A percentile compares a stretch with the other conserved stretches of the same genome.
phyloP scores from a whole-genome alignment of 768 basidiomycete species.

The Russula virescens region DNA sequence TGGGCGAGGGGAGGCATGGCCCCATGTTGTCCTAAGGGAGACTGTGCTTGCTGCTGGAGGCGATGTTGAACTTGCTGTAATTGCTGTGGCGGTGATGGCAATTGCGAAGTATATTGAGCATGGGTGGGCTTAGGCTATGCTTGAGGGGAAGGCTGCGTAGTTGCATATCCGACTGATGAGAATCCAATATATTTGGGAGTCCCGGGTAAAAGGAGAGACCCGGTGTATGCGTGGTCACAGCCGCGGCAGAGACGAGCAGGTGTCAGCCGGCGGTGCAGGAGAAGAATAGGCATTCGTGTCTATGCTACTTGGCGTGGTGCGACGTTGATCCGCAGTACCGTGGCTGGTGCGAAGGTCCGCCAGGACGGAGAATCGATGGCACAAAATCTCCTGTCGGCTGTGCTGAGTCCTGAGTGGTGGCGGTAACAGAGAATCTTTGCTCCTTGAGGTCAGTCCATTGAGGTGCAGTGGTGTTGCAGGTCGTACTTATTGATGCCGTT shows the following conservation, averaged over 20 bases:
- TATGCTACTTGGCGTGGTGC: neutral
- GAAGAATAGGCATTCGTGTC: neutral
- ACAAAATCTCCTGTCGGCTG: constrained; percentile 12
- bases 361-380: constrained; percentile 16
- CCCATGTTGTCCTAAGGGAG: neutral
- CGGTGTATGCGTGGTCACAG: neutral
- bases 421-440: constrained; percentile 3
- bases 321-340: neutral
- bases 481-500: constrained; percentile 1
- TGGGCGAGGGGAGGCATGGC: neutral
- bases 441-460: constrained; percentile 5
- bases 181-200: neutral
- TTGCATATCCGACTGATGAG: neutral
- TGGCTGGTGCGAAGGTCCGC: constrained; percentile 4
- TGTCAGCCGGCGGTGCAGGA: neutral
- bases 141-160: constrained; percentile 11
- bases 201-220: neutral
- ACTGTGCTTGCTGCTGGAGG: neutral
- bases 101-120: neutral
- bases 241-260: neutral
- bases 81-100: neutral
- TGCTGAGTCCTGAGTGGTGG: neutral
- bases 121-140: constrained; percentile 3
- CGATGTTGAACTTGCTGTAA: neutral
- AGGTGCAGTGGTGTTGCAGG: neutral